Percentiles rank a stretch among this genome's conserved stretches.
Conservation (phyloP, 2,329 filamentous ascomycete species). For the Exophiala sideris region DNA sequence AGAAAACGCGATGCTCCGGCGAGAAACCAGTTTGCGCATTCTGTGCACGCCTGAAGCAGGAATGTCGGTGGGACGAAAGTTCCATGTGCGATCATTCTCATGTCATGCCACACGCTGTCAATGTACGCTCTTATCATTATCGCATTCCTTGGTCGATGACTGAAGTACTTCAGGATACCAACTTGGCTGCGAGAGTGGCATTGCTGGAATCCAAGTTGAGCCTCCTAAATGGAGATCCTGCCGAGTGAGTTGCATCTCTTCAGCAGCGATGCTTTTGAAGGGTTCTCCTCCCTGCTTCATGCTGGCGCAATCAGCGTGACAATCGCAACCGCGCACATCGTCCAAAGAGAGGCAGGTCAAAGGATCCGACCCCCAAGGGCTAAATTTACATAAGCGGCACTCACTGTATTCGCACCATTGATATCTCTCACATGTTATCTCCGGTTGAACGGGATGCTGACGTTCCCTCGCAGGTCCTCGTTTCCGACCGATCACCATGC, state of each 20-base stretch:
- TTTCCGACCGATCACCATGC: too few relatives aligned
- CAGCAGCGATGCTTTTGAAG: too few relatives aligned
- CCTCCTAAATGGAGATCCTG: slow-evolving; percentile 3
- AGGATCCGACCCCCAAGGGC: too few relatives aligned
- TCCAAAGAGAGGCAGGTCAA: too few relatives aligned
- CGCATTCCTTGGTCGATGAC: not conserved
- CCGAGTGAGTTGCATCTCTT: slow-evolving; percentile 1
- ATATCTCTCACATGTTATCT: too few relatives aligned
- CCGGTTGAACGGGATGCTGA: too few relatives aligned
- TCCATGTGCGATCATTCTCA: slow-evolving; percentile 7
- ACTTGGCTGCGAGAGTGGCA: slow-evolving; percentile 12
- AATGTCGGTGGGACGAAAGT: slow-evolving; percentile 28
- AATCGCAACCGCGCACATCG: too few relatives aligned
- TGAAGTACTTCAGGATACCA: slow-evolving; percentile 9
- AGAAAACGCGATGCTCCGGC: slow-evolving; percentile 74
- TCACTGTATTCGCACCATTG: too few relatives aligned
- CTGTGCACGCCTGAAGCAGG: slow-evolving; percentile 29
- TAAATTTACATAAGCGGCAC: too few relatives aligned
- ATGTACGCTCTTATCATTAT: not conserved
- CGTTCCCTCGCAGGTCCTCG: too few relatives aligned
- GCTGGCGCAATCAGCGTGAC: too few relatives aligned
- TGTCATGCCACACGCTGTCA: not conserved
- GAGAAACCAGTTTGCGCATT: slow-evolving; percentile 82
- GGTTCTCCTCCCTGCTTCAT: too few relatives aligned
- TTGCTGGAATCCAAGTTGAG: slow-evolving; percentile 17